phyloP scores from a whole-genome alignment of 768 basidiomycete species.

The Mycena sanguinolenta region DNA sequence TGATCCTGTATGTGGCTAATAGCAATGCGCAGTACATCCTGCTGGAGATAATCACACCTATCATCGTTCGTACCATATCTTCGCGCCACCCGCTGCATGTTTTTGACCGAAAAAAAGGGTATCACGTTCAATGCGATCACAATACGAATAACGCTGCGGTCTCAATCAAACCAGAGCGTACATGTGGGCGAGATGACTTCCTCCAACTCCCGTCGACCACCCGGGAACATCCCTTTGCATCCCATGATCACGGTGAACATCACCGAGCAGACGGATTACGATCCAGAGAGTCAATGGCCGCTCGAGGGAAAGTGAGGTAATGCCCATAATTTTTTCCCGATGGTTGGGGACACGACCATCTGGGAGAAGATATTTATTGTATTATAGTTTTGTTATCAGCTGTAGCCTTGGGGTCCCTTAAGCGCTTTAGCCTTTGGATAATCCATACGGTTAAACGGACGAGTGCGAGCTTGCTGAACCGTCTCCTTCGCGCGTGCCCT shows the following conservation, averaged over 20 bases:
- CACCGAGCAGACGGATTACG: constrained; percentile 11
- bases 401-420: too few species aligned
- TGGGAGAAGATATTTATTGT: too few species aligned
- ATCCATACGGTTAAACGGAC: too few species aligned
- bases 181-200: not conserved
- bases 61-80: constrained; percentile 33
- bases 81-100: too few species aligned
- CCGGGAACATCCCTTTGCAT: constrained; percentile 23
- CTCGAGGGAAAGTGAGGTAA: not conserved
- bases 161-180: not conserved
- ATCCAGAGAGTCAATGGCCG: constrained; percentile 10
- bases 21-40: constrained; percentile 40
- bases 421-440: too few species aligned
- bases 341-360: too few species aligned
- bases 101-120: constrained; percentile 13
- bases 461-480: too few species aligned
- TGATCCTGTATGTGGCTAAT: constrained; percentile 34
- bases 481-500: too few species aligned
- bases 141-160: constrained; percentile 38
- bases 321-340: too few species aligned
- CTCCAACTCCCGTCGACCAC: constrained; percentile 4
- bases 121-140: constrained; percentile 43
- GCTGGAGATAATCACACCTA: constrained; percentile 35
- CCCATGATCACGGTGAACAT: constrained; percentile 20
- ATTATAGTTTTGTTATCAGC: too few species aligned